A percentile compares a stretch with the other conserved stretches of the same genome.
Evolutionary conservation across 116 monocot genomes (phyloP).

Genomic region (Phalaenopsis hybrid): DNA sequence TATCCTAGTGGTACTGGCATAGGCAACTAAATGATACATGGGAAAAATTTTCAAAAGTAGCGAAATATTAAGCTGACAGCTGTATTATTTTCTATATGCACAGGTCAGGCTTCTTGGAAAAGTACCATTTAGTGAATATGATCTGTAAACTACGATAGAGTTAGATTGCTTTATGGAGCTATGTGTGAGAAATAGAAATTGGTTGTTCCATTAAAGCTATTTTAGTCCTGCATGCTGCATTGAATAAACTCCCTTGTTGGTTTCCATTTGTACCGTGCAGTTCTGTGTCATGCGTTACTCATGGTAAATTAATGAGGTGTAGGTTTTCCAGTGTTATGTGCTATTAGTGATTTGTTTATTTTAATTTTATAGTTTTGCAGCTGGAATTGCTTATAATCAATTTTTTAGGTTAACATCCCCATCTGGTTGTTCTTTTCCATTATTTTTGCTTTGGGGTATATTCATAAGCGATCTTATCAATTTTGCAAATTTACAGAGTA

Average conservation of each 20-base stretch:
- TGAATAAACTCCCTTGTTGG: background rate
- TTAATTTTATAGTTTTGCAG: background rate
- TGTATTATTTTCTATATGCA: background rate
- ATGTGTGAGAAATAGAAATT: background rate
- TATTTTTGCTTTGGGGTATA: background rate
- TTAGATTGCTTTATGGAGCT: background rate
- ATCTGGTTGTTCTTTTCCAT: background rate
- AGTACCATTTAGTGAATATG: background rate
- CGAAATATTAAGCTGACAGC: background rate
- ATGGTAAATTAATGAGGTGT: background rate
- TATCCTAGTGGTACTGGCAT: too few relatives aligned
- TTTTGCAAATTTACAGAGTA: slow-evolving; percentile 21
- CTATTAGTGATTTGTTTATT: background rate
- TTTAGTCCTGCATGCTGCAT: background rate
- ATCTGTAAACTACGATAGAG: background rate
- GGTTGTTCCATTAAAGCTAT: background rate
- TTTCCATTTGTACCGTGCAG: background rate
- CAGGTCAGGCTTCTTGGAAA: background rate
- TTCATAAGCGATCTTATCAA: background rate
- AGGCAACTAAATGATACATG: too few relatives aligned
- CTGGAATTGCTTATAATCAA: background rate
- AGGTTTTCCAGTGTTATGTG: background rate
- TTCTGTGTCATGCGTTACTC: background rate
- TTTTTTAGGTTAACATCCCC: background rate
- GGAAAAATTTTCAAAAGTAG: background rate